Evolutionary conservation across 768 basidiomycete genomes (phyloP), one percentile per base, ranked within the genome.

Genomic region (Mycena filopes): DNA sequence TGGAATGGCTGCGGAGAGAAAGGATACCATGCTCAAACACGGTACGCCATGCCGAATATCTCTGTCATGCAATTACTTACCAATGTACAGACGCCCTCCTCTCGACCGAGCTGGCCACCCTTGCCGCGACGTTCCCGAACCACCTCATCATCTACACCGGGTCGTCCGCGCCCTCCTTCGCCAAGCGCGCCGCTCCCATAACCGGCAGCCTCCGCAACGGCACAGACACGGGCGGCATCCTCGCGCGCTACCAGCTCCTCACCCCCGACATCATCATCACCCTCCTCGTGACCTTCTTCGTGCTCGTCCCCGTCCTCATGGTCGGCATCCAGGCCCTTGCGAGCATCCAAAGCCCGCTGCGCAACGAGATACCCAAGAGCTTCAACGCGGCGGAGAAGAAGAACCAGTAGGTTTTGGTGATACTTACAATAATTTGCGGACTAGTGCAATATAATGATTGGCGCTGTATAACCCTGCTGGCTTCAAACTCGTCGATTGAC

Each of bases 301-400:
- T 93, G 53, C 79, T 92, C 15, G 72, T 94, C 25, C 92, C 94
- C 1, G 76, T 90, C 49, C 73, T 92, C 13, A 78, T 89, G 73
- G 60, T 91, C 41, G 89, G 89, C 29, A 82, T 94, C 55, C 81
- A 77, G 23, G 87, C 92, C 0, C 82, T 94, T 41, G 84, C 90
- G 23, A 89, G 89, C 70, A 92, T 94, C 63, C 90, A 93, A 74
- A 89, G 86, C 48, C 88, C 92, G 1, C 70, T 90, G 49, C 81
- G 87, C 38, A 82, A 84, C 40, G 90, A 90, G 62, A 77, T 82
- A 11, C 87, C 89, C 20, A 92, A 88, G 76, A 86, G 86, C 9
- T 92, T 84, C 72, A 87, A 78, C 71, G 88, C 90, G 7, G 80
- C 82, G 53, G 91, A 92, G 74, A 93, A 83, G 82, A 94, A 94